Conservation (phyloP, 306 rosid species). For the Quercus engelmannii region DNA sequence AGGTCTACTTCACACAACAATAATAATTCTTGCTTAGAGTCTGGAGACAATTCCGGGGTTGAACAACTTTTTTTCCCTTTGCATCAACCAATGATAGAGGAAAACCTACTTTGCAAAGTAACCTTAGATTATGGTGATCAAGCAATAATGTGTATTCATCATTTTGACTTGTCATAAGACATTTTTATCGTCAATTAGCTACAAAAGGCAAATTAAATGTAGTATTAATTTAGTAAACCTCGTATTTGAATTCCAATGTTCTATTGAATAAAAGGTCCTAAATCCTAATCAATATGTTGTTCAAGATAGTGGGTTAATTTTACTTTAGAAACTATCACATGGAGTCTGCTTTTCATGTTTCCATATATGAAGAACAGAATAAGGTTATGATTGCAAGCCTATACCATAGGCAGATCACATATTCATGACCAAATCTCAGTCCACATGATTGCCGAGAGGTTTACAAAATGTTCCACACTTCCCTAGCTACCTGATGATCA, state of each 20-base stretch:
- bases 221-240: no score
- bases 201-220: no score
- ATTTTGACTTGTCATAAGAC: no score
- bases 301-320: background rate
- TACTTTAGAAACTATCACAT: conserved; percentile 40
- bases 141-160: no score
- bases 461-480: conserved; percentile 3
- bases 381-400: conserved; percentile 47
- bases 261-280: background rate
- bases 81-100: no score
- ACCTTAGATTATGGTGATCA: no score
- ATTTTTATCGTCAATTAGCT: no score
- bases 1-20: no score
- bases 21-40: no score
- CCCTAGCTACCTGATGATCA: background rate
- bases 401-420: conserved; percentile 43
- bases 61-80: no score
- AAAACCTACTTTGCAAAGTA: no score
- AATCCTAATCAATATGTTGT: background rate
- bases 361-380: conserved; percentile 30
- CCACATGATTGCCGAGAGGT: conserved; percentile 36
- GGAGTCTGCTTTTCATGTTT: conserved; percentile 47
- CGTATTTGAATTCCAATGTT: background rate
- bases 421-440: conserved; percentile 44
- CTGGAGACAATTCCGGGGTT: no score